Evolutionary conservation across 257 asterid species (phyloP), one percentile per base, ranked within the genome.

Genomic region (Capsicum rhomboideum): DNA sequence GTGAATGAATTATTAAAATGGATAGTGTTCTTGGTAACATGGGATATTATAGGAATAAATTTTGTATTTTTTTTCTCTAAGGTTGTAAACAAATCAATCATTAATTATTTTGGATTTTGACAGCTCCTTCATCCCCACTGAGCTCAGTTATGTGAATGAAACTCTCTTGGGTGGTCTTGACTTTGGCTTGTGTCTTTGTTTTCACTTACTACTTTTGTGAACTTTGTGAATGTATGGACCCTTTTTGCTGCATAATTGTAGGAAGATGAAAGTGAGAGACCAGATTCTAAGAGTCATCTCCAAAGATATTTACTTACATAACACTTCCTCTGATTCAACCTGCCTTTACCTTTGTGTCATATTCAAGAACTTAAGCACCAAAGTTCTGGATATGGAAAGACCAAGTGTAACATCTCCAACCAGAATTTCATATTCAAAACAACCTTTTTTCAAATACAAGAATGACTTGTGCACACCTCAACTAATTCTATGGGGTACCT

Each of bases 1-100:
- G 92, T 85, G 88, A 83, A 58, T 91, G 89, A 88, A 92, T 92
- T 89, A 89, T 87, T 90, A 88, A 89, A 89, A 86, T 89, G 90
- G 90, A 88, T 85, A 85, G 79, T 77, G 82, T 72, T 81, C 50
- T 29, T 63, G 85, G 78, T 49, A 83, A 83, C 53, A 46, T 46
- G 55, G 44, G 26, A 54, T 17, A 52, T 37, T n/a, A 61, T 20
- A 17, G 82, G 83, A 59, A 34, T 69, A 85, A 63, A 63, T 63
- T 26, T 63, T 26, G 17, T 6, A 12, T 26, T 28, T 3, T 14
- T 28, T 26, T 12, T 26, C 34, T 9, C 58, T 21, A 1, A 63
- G 21, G 14, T 14, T 23, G 14, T 23, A 74, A 75, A 2, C 42
- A 77, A 77, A 50, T 77, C 63, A 77, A 50, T 77, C 3, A 77